A percentile compares a stretch with the other conserved stretches of the same genome.
phyloP scores from a whole-genome alignment of 306 rosid genomes.

The Vachellia collinsii region DNA sequence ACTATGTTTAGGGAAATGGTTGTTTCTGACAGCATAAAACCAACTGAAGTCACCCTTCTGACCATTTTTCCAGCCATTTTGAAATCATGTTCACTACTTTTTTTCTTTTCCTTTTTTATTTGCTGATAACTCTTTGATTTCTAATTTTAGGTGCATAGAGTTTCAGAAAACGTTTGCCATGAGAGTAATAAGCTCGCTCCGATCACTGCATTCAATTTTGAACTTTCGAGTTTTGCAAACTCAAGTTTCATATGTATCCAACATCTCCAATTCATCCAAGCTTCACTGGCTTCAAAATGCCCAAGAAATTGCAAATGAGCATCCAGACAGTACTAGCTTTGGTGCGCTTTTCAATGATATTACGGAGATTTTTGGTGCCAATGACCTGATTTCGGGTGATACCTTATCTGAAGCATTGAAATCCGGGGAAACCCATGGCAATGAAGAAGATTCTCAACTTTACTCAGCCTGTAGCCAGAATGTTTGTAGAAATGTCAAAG shows the following conservation, averaged over 20 bases:
- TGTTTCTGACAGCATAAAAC: too few relatives aligned
- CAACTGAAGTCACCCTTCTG: too few relatives aligned
- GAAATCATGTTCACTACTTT: too few relatives aligned
- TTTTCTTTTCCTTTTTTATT: not conserved
- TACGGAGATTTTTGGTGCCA: slow-evolving; percentile 66
- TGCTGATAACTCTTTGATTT: not conserved
- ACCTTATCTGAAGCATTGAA: slow-evolving; percentile 46
- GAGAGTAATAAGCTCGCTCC: slow-evolving; percentile 40
- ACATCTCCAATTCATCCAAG: slow-evolving; percentile 33
- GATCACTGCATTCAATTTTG: slow-evolving; percentile 10
- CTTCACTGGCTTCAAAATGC: slow-evolving; percentile 8
- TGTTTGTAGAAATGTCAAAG: slow-evolving; percentile 59
- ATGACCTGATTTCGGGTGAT: slow-evolving; percentile 34
- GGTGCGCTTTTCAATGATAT: slow-evolving; percentile 61
- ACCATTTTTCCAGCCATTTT: too few relatives aligned
- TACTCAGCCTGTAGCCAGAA: slow-evolving; percentile 32
- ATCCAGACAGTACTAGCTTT: slow-evolving; percentile 9
- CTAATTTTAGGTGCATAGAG: not conserved
- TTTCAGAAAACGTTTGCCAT: slow-evolving; percentile 21
- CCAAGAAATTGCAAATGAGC: slow-evolving; percentile 19
- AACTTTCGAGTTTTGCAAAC: slow-evolving; percentile 6
- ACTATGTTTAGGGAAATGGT: too few relatives aligned
- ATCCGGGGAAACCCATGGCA: slow-evolving; percentile 8
- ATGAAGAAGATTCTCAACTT: slow-evolving; percentile 18
- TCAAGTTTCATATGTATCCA: slow-evolving; percentile 37